Evolutionary conservation across 2,329 filamentous ascomycete species (phyloP), one percentile per base, ranked within the genome.

Genomic region (Westerdykella aurantiaca): DNA sequence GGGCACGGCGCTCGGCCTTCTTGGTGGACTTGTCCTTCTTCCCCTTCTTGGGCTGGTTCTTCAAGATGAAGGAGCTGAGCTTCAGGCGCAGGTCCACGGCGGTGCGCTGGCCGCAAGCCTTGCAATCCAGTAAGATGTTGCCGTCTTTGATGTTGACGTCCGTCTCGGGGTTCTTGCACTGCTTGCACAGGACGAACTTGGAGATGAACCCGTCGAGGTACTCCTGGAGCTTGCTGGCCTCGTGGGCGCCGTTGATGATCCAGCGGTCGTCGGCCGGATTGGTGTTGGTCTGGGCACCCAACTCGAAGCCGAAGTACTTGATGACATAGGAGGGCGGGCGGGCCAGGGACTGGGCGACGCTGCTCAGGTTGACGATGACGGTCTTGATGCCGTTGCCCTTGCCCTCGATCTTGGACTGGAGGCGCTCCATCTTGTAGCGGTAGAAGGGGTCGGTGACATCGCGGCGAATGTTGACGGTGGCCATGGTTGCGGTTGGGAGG

Each of bases 351-450:
- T 86, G 79, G 61, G 91, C 90, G 58, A 98, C 89, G 67, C 87
- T 94, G 79, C 83, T 88, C 67, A 98, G 75, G 73, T 98, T 98
- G 80, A 95, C 88, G 60, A 98, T 85, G 65, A 98, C 93, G 61
- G 71, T 98, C 79, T 98, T 98, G 82, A 98, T 98, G 68, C 93
- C 93, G 76, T 98, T 98, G 58, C 93, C 93, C 75, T 98, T 98
- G 74, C 93, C 93, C 76, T 98, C 93, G 63, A 98, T 94, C 80
- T 98, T 98, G 71, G 93, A 95, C 79, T 95, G 88, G 69, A 98
- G 78, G 62, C 83, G 85, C 77, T 97, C 93, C 93, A 98, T 98
- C 83, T 98, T 98, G 84, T 98, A 98, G 72, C 93, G 93, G 78
- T 98, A 98, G 83, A 96, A 98, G 75, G 86, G 86, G 76, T 98